phyloP scores from a whole-genome alignment of 257 asterid species.

The Solanum raphanifolium region DNA sequence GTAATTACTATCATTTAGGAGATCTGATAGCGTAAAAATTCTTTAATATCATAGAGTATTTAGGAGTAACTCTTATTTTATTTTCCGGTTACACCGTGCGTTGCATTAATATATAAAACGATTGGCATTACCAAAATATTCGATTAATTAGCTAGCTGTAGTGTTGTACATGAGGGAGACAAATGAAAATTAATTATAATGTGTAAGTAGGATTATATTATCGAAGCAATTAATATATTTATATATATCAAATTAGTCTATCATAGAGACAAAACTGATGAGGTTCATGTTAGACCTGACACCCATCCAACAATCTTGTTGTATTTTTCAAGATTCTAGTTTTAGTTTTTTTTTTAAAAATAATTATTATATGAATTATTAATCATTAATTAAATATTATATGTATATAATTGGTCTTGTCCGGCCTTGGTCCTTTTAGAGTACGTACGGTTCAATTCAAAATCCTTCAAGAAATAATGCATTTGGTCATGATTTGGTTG shows the following conservation, averaged over 20 bases:
- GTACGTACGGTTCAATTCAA: slow-evolving; percentile 2
- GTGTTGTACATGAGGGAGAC: slow-evolving; percentile 29
- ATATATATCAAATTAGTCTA: not conserved
- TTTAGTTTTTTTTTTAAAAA: not conserved
- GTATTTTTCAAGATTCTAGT: not conserved
- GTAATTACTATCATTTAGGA: not conserved
- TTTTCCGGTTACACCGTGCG: slow-evolving; percentile 1
- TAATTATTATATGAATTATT: not conserved
- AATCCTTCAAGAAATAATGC: not conserved
- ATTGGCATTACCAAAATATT: slow-evolving; percentile 4
- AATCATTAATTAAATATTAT: not conserved
- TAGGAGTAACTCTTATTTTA: not conserved
- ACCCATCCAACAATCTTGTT: not conserved
- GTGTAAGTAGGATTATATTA: not conserved
- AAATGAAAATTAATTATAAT: slow-evolving; percentile 10
- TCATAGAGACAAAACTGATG: not conserved
- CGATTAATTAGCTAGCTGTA: slow-evolving; percentile 39
- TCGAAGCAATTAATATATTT: not conserved
- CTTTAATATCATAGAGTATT: not conserved
- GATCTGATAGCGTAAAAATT: not conserved
- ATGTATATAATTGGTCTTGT: not conserved
- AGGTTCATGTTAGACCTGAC: slow-evolving; percentile 1
- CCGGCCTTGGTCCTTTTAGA: not conserved
- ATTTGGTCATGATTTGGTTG: not conserved
- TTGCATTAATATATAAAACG: not conserved